Base-by-base conservation (phyloP, 257 asterid species). In the Petunia axillaris region DNA sequence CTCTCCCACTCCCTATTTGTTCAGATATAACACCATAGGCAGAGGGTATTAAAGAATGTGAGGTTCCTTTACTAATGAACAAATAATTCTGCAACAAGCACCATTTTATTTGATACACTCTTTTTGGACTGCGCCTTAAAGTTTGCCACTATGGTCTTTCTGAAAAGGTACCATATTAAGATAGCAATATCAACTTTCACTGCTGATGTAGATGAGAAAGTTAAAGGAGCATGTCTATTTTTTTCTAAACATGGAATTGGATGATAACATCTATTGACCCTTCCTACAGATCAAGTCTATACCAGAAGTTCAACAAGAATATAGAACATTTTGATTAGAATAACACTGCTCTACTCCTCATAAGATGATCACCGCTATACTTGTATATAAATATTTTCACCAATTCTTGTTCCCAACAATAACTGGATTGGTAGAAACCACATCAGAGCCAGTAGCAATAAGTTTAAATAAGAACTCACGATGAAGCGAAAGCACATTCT, bases 31-130 rank as follows among this genome's bases (percentile, higher is more conserved):
- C 41, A 57, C 74, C 66, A 64, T 25, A 13, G 58, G 67, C 70
- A 35, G 57, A 71, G 54, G 82, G 81, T 58, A 79, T 79, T 83
- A 64, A 36, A 71, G 41, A 81, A 66, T 82, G 55, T 63, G 86
- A 63, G 76, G 66, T 44, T 67, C 55, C 71, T 79, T 77, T 53
- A 54, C 3, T 48, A 7, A 40, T 71, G 48, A 66, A 14, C 43
- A 71, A 62, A 58, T 71, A 14, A 80, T 65, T 55, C 57, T 54
- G 73, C 15, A 38, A 60, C 37, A 46, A 11, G 25, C 25, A 59
- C 40, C 36, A 35, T 80, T 75, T 81, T 75, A 63, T 44, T 52
- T 75, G 55, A 41, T 63, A 10, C 6, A 14, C 67, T 48, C 83
- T 67, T 78, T 81, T 79, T 67, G 70, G 82, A 58, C 80, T 57